A percentile compares a stretch with the other conserved stretches of the same genome.
Evolutionary conservation across 148 eudicot genomes (phyloP).

Genomic region (Pouteria glomerata): DNA sequence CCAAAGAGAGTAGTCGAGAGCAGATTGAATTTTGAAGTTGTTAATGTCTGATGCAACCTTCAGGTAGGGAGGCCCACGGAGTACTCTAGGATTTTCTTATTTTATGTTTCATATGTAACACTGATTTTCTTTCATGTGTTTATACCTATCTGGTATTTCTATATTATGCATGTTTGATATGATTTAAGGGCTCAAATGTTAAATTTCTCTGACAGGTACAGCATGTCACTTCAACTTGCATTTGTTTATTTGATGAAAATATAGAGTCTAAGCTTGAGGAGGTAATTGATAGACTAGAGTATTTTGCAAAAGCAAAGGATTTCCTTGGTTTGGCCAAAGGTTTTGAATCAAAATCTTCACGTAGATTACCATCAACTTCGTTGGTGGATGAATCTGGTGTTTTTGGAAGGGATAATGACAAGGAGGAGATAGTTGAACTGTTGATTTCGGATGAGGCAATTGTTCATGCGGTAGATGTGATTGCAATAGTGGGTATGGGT

Average conservation of each 20-base stretch:
- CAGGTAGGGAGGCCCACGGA: too few relatives aligned
- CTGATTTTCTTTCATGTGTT: too few relatives aligned
- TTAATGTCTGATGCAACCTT: too few relatives aligned
- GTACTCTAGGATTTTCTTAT: too few relatives aligned
- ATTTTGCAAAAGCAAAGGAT: slow-evolving; percentile 12
- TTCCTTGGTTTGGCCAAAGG: slow-evolving; percentile 10
- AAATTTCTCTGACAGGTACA: too few relatives aligned
- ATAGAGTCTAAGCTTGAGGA: slow-evolving; percentile 15
- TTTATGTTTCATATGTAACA: too few relatives aligned
- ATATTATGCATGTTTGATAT: too few relatives aligned
- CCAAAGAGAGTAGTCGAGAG: too few relatives aligned
- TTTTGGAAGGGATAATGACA: slow-evolving; percentile 2
- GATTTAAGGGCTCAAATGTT: too few relatives aligned
- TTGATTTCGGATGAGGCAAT: background rate
- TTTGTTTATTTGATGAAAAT: background rate
- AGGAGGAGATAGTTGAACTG: background rate
- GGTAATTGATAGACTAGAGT: slow-evolving; percentile 9
- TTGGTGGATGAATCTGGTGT: slow-evolving; percentile 11
- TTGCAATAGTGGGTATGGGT: slow-evolving; percentile 16
- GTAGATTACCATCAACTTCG: background rate
- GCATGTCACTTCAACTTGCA: background rate
- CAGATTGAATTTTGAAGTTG: too few relatives aligned
- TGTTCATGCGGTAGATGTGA: background rate
- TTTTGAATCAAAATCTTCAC: background rate
- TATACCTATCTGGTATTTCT: too few relatives aligned